Evolutionary conservation across 257 asterid species (phyloP), one percentile per base, ranked within the genome.

Genomic region (Salvia miltiorrhiza): DNA sequence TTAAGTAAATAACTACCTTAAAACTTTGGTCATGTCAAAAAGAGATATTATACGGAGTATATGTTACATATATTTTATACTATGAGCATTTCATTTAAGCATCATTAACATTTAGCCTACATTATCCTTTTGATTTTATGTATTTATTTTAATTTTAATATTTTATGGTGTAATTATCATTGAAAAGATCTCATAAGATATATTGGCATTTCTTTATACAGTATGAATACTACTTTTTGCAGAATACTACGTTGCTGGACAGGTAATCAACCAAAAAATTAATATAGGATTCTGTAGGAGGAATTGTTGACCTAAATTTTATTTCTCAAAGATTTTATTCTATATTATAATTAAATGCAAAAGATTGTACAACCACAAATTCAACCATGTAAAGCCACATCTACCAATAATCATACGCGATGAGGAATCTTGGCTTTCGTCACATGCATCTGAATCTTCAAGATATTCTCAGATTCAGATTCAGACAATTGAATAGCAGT

Each of bases 401-500:
- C 37, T 23, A 35, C 63, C 76, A 40, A 71, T 40, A 59, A 40
- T 32, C 61, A 20, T 32, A 62, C 30, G 49, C 20, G 32, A 33
- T 56, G 16, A 47, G 67, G 73, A 74, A 74, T 74, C 63, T 67
- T 49, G 40, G 73, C 40, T 48, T 59, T 39, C 57, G 57, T 50
- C 67, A 49, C 70, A 67, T 67, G 74, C 65, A 67, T 48, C 10
- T 74, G 74, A 74, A 74, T 60, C 74, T 49, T 37, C 72, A 55
- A 64, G 32, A 54, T 72, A 72, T 72, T 55, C 66, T 3, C 37
- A 58, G 56, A 58, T 59, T 26, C 68, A 74, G 57, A 59, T 63
- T 73, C 47, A 65, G 3, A 56, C 20, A n/a, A 2, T 3, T 40
- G 20, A 13, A 9, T 4, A 7, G 9, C n/a, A n/a, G n/a, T n/a